Evolutionary conservation across 306 rosid species (phyloP).

Genomic region (Quercus aquifolioides): DNA sequence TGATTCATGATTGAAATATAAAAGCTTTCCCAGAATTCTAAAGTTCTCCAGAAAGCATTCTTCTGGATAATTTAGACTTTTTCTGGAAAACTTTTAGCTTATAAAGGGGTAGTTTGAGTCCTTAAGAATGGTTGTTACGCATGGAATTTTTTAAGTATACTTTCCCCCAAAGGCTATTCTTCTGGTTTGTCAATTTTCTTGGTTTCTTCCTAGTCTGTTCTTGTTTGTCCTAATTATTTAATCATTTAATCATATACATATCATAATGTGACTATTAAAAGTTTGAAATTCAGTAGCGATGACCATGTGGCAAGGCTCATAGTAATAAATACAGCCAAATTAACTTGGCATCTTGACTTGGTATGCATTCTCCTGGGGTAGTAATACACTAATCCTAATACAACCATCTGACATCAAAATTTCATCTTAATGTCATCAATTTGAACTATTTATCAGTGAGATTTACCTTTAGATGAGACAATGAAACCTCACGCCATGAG

Average conservation of each 20-base stretch:
- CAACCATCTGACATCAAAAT: not conserved
- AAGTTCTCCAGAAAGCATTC: slow-evolving; percentile 30
- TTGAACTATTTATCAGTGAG: not conserved
- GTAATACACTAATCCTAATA: not conserved
- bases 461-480: not conserved
- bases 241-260: not conserved
- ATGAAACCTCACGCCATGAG: too few relatives aligned
- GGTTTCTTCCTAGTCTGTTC: slow-evolving; percentile 34
- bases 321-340: slow-evolving; percentile 9
- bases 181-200: slow-evolving; percentile 27
- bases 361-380: slow-evolving; percentile 16
- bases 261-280: not conserved
- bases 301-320: slow-evolving; percentile 35
- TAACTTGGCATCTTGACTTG: slow-evolving; percentile 22
- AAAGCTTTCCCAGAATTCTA: slow-evolving; percentile 4
- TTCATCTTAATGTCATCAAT: slow-evolving; percentile 9
- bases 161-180: slow-evolving; percentile 22
- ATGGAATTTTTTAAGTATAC: slow-evolving; percentile 24
- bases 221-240: slow-evolving; percentile 34
- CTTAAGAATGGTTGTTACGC: slow-evolving; percentile 25
- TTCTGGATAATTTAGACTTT: not conserved
- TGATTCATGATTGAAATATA: slow-evolving; percentile 28
- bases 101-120: slow-evolving; percentile 14
- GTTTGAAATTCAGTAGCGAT: slow-evolving; percentile 29
- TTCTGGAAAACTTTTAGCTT: slow-evolving; percentile 9